Conservation (phyloP, 305 asterid genomes). For the Stenogyne calaminthoides region DNA sequence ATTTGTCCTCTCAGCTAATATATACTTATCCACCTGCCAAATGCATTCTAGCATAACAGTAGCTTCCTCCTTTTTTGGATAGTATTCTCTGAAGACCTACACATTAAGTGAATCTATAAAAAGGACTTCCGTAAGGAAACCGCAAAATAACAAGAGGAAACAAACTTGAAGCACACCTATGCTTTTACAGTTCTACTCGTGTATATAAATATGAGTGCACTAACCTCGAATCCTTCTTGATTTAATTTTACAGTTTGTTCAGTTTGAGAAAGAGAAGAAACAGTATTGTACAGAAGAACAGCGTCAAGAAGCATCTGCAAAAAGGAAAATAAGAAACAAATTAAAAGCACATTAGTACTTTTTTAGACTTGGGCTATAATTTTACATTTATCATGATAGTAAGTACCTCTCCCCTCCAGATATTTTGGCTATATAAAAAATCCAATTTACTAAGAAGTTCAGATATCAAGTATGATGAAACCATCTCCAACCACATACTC, state of each 20-base stretch:
- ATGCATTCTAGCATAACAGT: slow-evolving; percentile 56
- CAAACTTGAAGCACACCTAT: neutral
- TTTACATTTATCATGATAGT: neutral
- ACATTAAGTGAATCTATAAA: slow-evolving; percentile 11
- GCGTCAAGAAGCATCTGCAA: slow-evolving; percentile 82
- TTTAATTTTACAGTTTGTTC: slow-evolving; percentile 70
- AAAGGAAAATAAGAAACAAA: slow-evolving; percentile 17
- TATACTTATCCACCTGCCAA: slow-evolving; percentile 80
- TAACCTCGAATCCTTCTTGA: slow-evolving; percentile 81
- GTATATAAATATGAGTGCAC: slow-evolving; percentile 19
- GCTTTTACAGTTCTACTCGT: neutral
- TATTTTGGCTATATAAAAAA: neutral
- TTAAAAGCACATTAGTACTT: neutral
- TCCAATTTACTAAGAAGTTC: neutral
- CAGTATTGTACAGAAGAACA: slow-evolving; percentile 60
- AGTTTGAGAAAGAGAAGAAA: slow-evolving; percentile 66
- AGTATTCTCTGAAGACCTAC: slow-evolving; percentile 82
- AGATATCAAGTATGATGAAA: neutral
- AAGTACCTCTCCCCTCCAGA: neutral
- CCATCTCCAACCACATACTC: neutral
- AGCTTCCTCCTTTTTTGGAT: slow-evolving; percentile 65
- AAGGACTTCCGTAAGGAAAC: slow-evolving; percentile 16
- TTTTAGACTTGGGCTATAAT: neutral
- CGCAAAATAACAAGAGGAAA: neutral
- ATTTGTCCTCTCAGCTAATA: slow-evolving; percentile 57